Percentiles rank a stretch among this genome's conserved stretches.
These are phyloP conservation scores for Globisporangium spinosum DNA, from an alignment of 352 stramenopile species.

Conservation along the genomic window DNA sequence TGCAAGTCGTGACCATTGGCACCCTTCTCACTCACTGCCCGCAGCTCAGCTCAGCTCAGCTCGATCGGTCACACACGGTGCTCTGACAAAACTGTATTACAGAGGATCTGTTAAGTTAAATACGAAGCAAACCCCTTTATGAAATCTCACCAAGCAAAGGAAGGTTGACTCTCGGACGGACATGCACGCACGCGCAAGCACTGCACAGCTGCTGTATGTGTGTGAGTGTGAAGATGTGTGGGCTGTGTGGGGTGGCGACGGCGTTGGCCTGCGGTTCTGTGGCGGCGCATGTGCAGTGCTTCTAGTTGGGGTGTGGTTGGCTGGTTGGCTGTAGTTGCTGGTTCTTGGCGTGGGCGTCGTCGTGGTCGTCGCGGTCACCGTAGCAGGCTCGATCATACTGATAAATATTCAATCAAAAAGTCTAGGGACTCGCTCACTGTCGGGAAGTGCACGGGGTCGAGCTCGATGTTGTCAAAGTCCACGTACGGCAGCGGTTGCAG, in stretches of 20 bases:
- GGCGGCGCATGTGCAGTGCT: not conserved
- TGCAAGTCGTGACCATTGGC: conserved; percentile 12
- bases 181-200: conserved; percentile 11
- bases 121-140: conserved; percentile 13
- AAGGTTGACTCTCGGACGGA: conserved; percentile 4
- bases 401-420: conserved; percentile 65
- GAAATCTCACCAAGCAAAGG: conserved; percentile 8
- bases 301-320: not conserved
- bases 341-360: not conserved
- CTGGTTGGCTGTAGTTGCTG: not conserved
- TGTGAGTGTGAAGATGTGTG: not conserved
- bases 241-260: too few species aligned
- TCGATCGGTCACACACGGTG: conserved; percentile 11
- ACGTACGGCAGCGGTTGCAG: conserved; percentile 38
- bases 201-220: conserved; percentile 6
- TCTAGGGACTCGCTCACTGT: conserved; percentile 63
- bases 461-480: conserved; percentile 47
- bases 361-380: not conserved
- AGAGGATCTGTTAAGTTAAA: conserved; percentile 12
- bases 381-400: conserved; percentile 18
- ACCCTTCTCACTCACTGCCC: not conserved
- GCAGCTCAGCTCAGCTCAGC: not conserved
- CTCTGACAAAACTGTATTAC: conserved; percentile 20
- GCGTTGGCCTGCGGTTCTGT: not conserved
- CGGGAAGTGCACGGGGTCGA: conserved; percentile 43